Base-by-base conservation (phyloP, 179 eudicot species). In the Carnegiea gigantea region DNA sequence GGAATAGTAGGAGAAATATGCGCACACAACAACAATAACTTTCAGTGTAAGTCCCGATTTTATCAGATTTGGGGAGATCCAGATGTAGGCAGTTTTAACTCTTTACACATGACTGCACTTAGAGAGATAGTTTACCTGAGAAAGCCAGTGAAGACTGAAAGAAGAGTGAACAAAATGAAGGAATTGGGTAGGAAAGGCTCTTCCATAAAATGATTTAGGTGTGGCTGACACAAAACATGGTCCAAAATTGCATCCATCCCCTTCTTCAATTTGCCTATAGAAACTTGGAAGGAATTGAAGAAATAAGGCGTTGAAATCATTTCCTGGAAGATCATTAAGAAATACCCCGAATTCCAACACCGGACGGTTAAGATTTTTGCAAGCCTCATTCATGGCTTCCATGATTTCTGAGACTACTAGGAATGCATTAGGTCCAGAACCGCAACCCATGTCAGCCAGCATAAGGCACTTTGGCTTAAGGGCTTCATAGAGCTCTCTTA, bases 161-260 rank as follows among this genome's bases (percentile, higher is more conserved):
- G 92, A 88, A 49, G 94, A 90, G 85, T 92, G 90, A 67, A 88
- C 91, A 73, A 92, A 88, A 85, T 92, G 92, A 36, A 90, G 73
- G 49, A 85, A 85, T 1, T 82, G 78, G 73, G 59, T 77, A 1
- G 92, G 90, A 30, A 92, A 91, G 6, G 89, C 81, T 81, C 94
- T 87, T 33, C 89, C 89, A 30, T 91, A 88, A 77, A 92, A 91
- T 11, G 94, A 90, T 10, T 89, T 91, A 0, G 92, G 89, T 30
- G 86, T 85, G 1, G 84, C 91, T 4, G 86, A 84, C 3, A 91
- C 67, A 70, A 83, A 91, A 83, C 90, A 90, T 2, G 77, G 70
- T 53, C 77, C 77, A 13, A 68, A 67, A 4, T 54, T 70, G 46
- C 71, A 48, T 21, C 79, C 89, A 70, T 86, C 83, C 9, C 78